phyloP scores from a whole-genome alignment of 192 early-diverging fungal species.

The Rhizophlyctis rosea region DNA sequence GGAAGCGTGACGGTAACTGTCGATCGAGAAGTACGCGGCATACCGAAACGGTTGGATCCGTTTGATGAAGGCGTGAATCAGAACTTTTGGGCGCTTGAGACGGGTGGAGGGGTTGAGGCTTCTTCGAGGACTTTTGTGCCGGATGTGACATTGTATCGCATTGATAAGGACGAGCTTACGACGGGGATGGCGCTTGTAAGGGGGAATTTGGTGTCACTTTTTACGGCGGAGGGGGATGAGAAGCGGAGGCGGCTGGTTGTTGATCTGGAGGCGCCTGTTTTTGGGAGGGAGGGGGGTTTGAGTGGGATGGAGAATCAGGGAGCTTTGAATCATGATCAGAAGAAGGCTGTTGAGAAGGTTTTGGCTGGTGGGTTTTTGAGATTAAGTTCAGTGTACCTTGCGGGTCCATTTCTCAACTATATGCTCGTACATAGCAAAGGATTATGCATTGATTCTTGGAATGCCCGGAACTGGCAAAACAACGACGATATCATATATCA shows the following conservation, averaged over 20 bases:
- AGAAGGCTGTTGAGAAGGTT: conserved; percentile 65
- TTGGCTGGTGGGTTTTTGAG: conserved; percentile 47
- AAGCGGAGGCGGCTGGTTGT: conserved; percentile 72
- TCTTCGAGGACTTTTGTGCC: conserved; percentile 29
- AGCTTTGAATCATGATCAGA: conserved; percentile 71
- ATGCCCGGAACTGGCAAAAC: conserved; percentile 99
- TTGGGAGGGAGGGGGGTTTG: conserved; percentile 26
- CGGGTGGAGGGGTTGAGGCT: conserved; percentile 22
- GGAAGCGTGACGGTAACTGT: conserved; percentile 52
- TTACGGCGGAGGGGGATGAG: conserved; percentile 48
- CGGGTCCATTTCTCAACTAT: no score
- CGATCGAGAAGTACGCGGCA: conserved; percentile 65
- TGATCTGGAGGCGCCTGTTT: conserved; percentile 70
- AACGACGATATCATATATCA: conserved; percentile 78
- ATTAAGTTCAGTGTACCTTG: no score
- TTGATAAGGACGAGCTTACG: conserved; percentile 83
- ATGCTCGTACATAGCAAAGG: no score
- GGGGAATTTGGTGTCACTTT: conserved; percentile 73
- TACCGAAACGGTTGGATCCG: conserved; percentile 45
- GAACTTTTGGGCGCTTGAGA: conserved; percentile 42
- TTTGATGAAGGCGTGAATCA: conserved; percentile 65
- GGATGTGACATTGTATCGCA: conserved; percentile 52
- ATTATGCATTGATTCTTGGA: conserved; percentile 88
- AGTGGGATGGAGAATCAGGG: conserved; percentile 12
- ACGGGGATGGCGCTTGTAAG: conserved; percentile 66